Evolutionary conservation across 1,139 yeast species (phyloP).

Genomic region (Taiozyma sp.): DNA sequence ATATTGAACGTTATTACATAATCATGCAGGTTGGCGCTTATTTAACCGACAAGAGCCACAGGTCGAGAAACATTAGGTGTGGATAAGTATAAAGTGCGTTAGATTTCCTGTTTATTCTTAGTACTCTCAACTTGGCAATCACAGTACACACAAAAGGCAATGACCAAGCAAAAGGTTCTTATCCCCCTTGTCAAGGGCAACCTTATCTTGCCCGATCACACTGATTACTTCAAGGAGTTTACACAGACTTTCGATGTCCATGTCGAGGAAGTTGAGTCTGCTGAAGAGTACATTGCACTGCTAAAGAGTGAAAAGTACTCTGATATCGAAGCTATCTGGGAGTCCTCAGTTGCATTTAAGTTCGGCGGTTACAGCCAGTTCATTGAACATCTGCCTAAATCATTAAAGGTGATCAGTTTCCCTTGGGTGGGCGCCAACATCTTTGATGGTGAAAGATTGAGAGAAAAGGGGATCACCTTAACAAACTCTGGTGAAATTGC

Average conservation of each 20-base stretch:
- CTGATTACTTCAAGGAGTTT: slow-evolving; percentile 20
- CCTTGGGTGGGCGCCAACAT: slow-evolving; percentile 73
- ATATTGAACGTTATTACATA: not conserved
- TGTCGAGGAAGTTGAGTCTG: slow-evolving; percentile 12
- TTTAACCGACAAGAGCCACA: not conserved
- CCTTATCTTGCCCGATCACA: slow-evolving; percentile 21
- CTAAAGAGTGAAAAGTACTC: slow-evolving; percentile 14
- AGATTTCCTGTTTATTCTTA: not conserved
- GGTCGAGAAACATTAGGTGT: not conserved
- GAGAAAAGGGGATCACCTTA: slow-evolving; percentile 13
- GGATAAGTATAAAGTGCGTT: not conserved
- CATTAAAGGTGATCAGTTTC: slow-evolving; percentile 52
- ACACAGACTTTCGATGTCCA: slow-evolving; percentile 15
- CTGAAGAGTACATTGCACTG: slow-evolving; percentile 21
- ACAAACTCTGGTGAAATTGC: slow-evolving; percentile 20
- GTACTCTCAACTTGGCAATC: not conserved
- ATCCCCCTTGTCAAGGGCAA: slow-evolving; percentile 9
- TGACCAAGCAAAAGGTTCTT: slow-evolving; percentile 17
- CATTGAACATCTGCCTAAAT: slow-evolving; percentile 45
- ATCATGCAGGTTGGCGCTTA: not conserved
- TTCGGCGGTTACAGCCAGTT: slow-evolving; percentile 47
- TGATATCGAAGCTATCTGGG: slow-evolving; percentile 53
- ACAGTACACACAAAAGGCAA: not conserved
- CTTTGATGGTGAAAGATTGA: slow-evolving; percentile 42
- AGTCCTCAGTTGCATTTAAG: slow-evolving; percentile 54